These are phyloP conservation scores for Pyrus bretschneideri DNA, from an alignment of 306 rosid species.

Conservation along the genomic window DNA sequence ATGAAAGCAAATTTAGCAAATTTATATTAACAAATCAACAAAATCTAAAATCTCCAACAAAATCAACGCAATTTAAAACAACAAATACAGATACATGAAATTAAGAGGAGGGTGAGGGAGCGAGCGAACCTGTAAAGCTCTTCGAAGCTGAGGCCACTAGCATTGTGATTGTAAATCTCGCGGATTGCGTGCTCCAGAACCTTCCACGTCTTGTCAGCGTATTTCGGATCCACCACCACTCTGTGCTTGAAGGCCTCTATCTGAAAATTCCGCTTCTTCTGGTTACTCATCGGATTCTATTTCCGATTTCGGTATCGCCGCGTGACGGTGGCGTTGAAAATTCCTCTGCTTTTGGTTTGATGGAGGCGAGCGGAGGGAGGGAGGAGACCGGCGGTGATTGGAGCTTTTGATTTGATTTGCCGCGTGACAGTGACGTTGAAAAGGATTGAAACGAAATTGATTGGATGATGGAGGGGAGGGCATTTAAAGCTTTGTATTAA, in stretches of 20 bases:
- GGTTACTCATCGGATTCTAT: slow-evolving; percentile 59
- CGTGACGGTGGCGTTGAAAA: too few relatives aligned
- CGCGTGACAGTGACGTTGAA: not conserved
- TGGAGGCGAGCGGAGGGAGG: not conserved
- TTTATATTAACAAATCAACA: not conserved
- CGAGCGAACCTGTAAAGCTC: slow-evolving; percentile 79
- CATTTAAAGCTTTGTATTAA: not conserved
- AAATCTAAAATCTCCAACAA: not conserved
- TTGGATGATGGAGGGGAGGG: not conserved
- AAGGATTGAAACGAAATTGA: not conserved
- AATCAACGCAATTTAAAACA: not conserved
- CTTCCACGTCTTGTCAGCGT: slow-evolving; percentile 93
- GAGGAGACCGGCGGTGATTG: not conserved
- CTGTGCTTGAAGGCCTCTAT: slow-evolving; percentile 93
- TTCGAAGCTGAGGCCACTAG: slow-evolving; percentile 94
- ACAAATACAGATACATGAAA: not conserved
- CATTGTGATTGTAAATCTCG: slow-evolving; percentile 92
- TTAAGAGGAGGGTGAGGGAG: not conserved
- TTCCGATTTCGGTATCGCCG: not conserved
- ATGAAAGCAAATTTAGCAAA: not conserved
- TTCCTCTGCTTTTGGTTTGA: not conserved
- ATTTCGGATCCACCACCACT: slow-evolving; percentile 92
- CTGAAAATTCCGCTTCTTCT: slow-evolving; percentile 89
- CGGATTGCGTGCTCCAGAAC: slow-evolving; percentile 75
- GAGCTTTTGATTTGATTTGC: not conserved